These are phyloP conservation scores for Leccinum variicolor DNA, from an alignment of 768 basidiomycete genomes.

Conservation along the genomic window DNA sequence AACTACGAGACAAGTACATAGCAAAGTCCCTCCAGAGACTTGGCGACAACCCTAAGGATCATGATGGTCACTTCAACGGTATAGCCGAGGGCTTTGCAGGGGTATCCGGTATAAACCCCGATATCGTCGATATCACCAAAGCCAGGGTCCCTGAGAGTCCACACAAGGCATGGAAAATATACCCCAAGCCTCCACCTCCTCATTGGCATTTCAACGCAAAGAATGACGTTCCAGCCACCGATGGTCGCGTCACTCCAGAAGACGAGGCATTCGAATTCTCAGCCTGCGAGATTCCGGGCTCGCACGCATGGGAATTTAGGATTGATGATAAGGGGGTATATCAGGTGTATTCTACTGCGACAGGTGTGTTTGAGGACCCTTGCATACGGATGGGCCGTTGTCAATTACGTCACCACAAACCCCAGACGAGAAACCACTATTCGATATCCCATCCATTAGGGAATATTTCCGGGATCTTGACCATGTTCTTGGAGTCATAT, in stretches of 20 bases:
- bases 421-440: constrained; percentile 53
- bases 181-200: constrained; percentile 89
- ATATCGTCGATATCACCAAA: constrained; percentile 38
- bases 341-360: constrained; percentile 62
- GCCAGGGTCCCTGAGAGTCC: constrained; percentile 27
- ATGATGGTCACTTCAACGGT: constrained; percentile 76
- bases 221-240: constrained; percentile 42
- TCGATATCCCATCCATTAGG: constrained; percentile 77
- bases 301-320: constrained; percentile 59
- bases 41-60: constrained; percentile 91
- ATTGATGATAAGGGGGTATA: constrained; percentile 90
- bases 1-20: constrained; percentile 96
- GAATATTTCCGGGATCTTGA: constrained; percentile 98
- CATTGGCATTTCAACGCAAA: constrained; percentile 88
- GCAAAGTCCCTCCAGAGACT: constrained; percentile 80
- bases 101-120: constrained; percentile 65
- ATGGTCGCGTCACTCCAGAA: constrained; percentile 25
- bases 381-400: not conserved
- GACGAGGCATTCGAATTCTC: constrained; percentile 63
- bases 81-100: constrained; percentile 60
- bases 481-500: constrained; percentile 83
- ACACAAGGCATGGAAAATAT: constrained; percentile 77
- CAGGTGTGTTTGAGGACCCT: constrained; percentile 5
- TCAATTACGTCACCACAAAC: constrained; percentile 8
- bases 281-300: constrained; percentile 70